phyloP scores from a whole-genome alignment of 2,329 filamentous ascomycete species.

The Cytospora mali region DNA sequence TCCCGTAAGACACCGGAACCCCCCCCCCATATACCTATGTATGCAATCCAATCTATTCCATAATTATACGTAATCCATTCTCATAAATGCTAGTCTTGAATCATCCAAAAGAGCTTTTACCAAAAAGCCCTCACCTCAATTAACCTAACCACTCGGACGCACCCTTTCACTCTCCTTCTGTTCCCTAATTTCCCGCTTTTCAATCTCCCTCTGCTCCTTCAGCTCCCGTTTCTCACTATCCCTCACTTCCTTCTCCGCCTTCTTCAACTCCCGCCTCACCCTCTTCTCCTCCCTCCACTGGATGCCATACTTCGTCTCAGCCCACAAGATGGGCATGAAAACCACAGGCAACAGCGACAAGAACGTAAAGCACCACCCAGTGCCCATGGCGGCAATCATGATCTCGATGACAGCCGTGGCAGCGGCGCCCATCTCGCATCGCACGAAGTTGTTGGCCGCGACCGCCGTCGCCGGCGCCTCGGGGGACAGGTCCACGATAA shows the following conservation, averaged over 20 bases:
- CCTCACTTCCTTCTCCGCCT: slow-evolving; percentile 36
- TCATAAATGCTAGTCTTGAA: neutral
- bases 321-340: slow-evolving; percentile 51
- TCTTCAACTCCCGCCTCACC: slow-evolving; percentile 41
- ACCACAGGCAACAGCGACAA: slow-evolving; percentile 54
- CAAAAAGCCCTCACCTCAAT: too few species aligned
- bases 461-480: slow-evolving; percentile 63
- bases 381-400: slow-evolving; percentile 59
- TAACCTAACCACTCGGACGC: neutral
- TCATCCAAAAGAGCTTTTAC: too few species aligned
- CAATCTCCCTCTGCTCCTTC: slow-evolving; percentile 16
- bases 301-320: slow-evolving; percentile 53
- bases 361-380: slow-evolving; percentile 66
- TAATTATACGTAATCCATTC: too few species aligned
- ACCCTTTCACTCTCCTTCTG: neutral
- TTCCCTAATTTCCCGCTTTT: slow-evolving; percentile 8
- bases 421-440: slow-evolving; percentile 63
- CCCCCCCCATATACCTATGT: too few species aligned
- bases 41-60: too few species aligned
- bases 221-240: slow-evolving; percentile 21
- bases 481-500: slow-evolving; percentile 66
- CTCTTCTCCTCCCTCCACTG: slow-evolving; percentile 54
- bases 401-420: slow-evolving; percentile 61
- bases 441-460: slow-evolving; percentile 64
- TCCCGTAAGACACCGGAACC: too few species aligned